Percentiles rank a stretch among this genome's conserved stretches.
Conservation (phyloP, 176 grass and related monocot genomes). For the Phyllostachys edulis region DNA sequence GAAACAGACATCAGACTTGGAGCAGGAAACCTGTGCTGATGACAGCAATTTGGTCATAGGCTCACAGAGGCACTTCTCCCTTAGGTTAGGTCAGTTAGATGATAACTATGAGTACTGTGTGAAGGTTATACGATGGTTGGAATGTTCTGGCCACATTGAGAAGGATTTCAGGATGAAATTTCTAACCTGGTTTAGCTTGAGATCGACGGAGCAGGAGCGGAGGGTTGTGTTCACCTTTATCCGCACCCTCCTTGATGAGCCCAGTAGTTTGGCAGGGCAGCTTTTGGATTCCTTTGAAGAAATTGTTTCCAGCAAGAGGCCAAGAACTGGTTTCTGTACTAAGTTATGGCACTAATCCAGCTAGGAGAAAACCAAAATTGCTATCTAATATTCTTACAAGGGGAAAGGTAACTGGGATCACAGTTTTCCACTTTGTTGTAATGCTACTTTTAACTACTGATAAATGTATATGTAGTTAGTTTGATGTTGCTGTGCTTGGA, state of each 20-base stretch:
- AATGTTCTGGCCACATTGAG: conserved; percentile 65
- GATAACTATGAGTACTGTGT: conserved; percentile 85
- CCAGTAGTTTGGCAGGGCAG: conserved; percentile 75
- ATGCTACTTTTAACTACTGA: conserved; percentile 16
- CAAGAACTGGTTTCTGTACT: conserved; percentile 59
- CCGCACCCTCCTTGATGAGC: conserved; percentile 65
- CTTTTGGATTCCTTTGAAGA: conserved; percentile 80
- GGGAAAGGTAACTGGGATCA: not conserved
- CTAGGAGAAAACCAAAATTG: not conserved
- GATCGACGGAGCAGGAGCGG: conserved; percentile 68
- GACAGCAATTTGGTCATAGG: conserved; percentile 43
- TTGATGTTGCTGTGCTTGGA: not conserved
- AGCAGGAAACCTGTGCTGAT: conserved; percentile 54
- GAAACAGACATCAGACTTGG: conserved; percentile 48
- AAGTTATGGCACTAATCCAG: conserved; percentile 74
- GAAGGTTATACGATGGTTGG: conserved; percentile 67
- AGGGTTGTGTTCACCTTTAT: conserved; percentile 83
- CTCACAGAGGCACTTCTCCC: conserved; percentile 48
- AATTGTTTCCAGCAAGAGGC: conserved; percentile 66
- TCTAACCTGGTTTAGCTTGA: conserved; percentile 87
- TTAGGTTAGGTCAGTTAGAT: conserved; percentile 65
- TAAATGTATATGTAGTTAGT: conserved; percentile 28
- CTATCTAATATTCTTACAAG: conserved; percentile 39
- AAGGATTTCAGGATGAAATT: conserved; percentile 80
- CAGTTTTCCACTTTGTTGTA: conserved; percentile 38